These are phyloP conservation scores for Monosporascus sp. DNA, from an alignment of 2,329 filamentous ascomycete genomes.

Conservation along the genomic window DNA sequence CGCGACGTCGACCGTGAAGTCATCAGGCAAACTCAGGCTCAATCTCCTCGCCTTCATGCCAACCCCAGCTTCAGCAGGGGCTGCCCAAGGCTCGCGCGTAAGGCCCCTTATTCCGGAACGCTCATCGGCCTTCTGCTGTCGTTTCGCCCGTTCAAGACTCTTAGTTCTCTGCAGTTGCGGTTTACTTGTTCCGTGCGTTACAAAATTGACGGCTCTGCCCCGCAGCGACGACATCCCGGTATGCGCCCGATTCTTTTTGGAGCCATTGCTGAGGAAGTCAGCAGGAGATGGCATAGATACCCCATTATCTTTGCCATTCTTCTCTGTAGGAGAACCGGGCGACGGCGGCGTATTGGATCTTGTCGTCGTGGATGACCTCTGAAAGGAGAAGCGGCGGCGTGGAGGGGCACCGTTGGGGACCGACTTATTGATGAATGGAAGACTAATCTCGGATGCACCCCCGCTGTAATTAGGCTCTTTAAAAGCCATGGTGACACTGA, in stretches of 20 bases:
- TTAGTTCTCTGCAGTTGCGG: slow-evolving; percentile 16
- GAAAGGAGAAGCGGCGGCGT: slow-evolving; percentile 26
- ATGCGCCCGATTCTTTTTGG: slow-evolving; percentile 45
- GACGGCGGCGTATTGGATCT: slow-evolving; percentile 29
- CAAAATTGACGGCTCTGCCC: slow-evolving; percentile 40
- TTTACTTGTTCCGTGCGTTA: slow-evolving; percentile 16
- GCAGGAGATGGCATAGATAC: slow-evolving; percentile 32
- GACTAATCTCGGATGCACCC: slow-evolving; percentile 16
- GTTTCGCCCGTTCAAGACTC: slow-evolving; percentile 25
- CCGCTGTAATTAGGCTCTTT: slow-evolving; percentile 19
- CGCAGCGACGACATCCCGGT: slow-evolving; percentile 44
- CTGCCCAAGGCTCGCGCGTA: slow-evolving; percentile 49
- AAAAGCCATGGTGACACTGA: slow-evolving; percentile 10
- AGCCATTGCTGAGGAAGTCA: slow-evolving; percentile 39
- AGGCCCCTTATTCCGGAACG: slow-evolving; percentile 12
- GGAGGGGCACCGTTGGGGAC: slow-evolving; percentile 8
- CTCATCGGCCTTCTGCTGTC: slow-evolving; percentile 19
- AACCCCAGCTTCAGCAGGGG: slow-evolving; percentile 63
- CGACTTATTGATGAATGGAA: slow-evolving; percentile 15
- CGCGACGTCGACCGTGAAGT: slow-evolving; percentile 65
- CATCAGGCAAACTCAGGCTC: slow-evolving; percentile 67
- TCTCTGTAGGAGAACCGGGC: slow-evolving; percentile 23
- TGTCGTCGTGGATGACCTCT: slow-evolving; percentile 21
- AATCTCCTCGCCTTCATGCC: slow-evolving; percentile 75
- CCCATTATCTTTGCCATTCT: slow-evolving; percentile 19